phyloP scores from a whole-genome alignment of 2,329 filamentous ascomycete species.

The Aspergillus costaricaensis region DNA sequence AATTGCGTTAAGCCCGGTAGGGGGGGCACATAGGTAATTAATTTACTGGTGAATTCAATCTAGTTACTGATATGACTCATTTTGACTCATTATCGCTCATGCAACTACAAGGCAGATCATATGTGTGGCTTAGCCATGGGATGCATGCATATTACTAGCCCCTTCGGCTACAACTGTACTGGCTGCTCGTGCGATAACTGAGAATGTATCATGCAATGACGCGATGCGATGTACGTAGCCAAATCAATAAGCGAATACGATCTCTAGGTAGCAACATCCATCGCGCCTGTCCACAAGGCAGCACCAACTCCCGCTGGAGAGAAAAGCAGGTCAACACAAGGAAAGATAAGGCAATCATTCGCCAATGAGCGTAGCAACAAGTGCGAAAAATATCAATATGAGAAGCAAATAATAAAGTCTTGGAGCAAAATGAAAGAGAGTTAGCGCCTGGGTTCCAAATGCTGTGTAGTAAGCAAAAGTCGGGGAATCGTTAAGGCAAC shows the following conservation, averaged over 20 bases:
- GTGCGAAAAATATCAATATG: conserved; percentile 5
- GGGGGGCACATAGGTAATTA: not conserved
- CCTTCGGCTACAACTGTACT: not conserved
- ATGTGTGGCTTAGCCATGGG: not conserved
- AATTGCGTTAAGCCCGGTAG: not conserved
- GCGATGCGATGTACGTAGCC: conserved; percentile 9
- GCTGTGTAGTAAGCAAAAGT: conserved; percentile 22
- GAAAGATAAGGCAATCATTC: conserved; percentile 15
- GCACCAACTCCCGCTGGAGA: conserved; percentile 40
- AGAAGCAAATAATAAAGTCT: conserved; percentile 1
- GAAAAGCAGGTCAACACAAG: conserved; percentile 23
- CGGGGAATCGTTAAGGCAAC: conserved; percentile 31
- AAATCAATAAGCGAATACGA: conserved; percentile 15
- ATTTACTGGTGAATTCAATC: too few relatives aligned
- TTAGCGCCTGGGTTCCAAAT: conserved; percentile 35
- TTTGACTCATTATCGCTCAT: conserved; percentile 11
- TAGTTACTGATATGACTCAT: conserved; percentile 6
- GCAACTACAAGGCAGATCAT: not conserved
- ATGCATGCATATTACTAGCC: not conserved
- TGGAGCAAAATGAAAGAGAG: conserved; percentile 17
- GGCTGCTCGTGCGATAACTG: conserved; percentile 1
- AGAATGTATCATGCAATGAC: conserved; percentile 14
- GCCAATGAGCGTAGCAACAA: conserved; percentile 20
- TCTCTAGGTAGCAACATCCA: conserved; percentile 20
- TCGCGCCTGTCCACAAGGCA: conserved; percentile 24